Conservation (phyloP, 2,329 filamentous ascomycete species). For the Paecilomyces sp. region DNA sequence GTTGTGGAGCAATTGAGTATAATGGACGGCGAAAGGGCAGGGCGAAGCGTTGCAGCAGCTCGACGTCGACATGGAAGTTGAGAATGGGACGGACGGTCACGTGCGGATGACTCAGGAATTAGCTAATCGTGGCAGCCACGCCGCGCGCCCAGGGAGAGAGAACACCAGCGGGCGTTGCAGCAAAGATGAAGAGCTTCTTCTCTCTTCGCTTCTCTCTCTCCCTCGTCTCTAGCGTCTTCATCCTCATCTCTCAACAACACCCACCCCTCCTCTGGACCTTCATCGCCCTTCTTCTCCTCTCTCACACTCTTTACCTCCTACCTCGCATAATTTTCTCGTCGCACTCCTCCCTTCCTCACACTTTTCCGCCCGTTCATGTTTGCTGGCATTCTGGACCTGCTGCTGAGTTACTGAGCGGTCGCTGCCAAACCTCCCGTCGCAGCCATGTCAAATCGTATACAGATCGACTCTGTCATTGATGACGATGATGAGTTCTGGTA, state of each 20-base stretch:
- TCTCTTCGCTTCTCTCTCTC: slow-evolving; percentile 14
- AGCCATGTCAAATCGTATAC: slow-evolving; percentile 38
- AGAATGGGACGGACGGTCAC: slow-evolving; percentile 8
- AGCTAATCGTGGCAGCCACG: slow-evolving; percentile 11
- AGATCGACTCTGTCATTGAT: slow-evolving; percentile 43
- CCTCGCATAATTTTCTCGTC: slow-evolving; percentile 1
- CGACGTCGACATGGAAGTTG: slow-evolving; percentile 1
- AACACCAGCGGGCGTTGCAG: slow-evolving; percentile 6
- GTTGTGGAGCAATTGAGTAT: slow-evolving; percentile 24
- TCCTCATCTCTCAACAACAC: slow-evolving; percentile 11
- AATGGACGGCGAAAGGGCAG: slow-evolving; percentile 16
- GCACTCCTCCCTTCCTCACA: background rate
- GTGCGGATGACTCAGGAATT: slow-evolving; percentile 6
- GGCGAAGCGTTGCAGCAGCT: slow-evolving; percentile 19
- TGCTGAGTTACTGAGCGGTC: slow-evolving; percentile 12
- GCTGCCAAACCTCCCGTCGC: slow-evolving; percentile 14
- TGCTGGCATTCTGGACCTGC: slow-evolving; percentile 17
- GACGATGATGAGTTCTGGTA: slow-evolving; percentile 45
- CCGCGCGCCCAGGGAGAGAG: background rate
- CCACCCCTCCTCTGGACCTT: slow-evolving; percentile 7
- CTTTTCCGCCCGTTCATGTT: slow-evolving; percentile 3
- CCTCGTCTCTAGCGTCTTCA: slow-evolving; percentile 10
- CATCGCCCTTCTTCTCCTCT: background rate
- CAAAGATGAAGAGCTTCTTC: slow-evolving; percentile 21
- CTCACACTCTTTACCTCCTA: slow-evolving; percentile 1